Conservation (phyloP, 306 rosid genomes). For the Malus orientalis region DNA sequence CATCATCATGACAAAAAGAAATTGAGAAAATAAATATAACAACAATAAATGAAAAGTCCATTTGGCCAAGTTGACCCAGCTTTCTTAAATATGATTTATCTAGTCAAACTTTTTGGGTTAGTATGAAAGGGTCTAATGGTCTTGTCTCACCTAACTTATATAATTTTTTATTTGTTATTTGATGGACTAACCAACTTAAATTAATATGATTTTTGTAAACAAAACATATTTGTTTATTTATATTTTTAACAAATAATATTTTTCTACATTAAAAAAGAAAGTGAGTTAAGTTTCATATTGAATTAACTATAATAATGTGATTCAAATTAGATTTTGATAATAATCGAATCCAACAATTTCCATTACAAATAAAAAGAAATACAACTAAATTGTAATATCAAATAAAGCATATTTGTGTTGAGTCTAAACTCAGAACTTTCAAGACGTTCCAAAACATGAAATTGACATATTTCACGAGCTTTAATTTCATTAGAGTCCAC, state of each 20-base stretch:
- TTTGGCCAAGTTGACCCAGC: constrained; percentile 5
- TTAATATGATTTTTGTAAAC: not conserved
- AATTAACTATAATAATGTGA: accelerated
- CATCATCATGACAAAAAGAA: not conserved
- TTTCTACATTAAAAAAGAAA: too few relatives aligned
- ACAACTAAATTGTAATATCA: not conserved
- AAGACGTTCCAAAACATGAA: not conserved
- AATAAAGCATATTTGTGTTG: not conserved
- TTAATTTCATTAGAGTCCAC: not conserved
- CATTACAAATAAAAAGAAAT: too few relatives aligned
- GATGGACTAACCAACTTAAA: not conserved
- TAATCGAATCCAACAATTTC: too few relatives aligned
- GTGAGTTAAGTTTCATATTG: too few relatives aligned
- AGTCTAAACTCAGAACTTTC: constrained; percentile 4
- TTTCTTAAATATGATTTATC: not conserved
- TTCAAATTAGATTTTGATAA: too few relatives aligned
- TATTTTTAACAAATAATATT: too few relatives aligned
- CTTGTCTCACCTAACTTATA: constrained; percentile 10
- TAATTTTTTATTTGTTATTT: not conserved
- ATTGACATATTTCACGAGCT: not conserved
- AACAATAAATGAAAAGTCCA: not conserved
- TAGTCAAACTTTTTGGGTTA: not conserved
- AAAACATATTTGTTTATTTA: not conserved
- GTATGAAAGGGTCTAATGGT: constrained; percentile 1
- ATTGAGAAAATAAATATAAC: not conserved